These are phyloP conservation scores for Pisolithus albus DNA, from an alignment of 768 basidiomycete species.

Conservation along the genomic window DNA sequence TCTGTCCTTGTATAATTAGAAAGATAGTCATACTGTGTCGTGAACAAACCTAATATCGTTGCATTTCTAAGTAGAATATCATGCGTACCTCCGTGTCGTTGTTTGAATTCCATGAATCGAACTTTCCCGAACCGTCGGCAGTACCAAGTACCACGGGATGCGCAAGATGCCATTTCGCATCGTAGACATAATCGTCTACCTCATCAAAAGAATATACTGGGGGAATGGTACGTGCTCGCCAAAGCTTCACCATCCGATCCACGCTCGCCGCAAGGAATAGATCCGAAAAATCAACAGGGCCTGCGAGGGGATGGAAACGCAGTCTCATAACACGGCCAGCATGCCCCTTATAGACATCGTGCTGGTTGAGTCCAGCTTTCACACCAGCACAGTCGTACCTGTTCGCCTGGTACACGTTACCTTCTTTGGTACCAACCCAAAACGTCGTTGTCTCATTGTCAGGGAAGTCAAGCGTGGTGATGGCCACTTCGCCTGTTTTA, in stretches of 20 bases:
- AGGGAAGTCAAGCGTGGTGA: constrained; percentile 68
- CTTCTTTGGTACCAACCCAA: constrained; percentile 98
- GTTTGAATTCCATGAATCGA: constrained; percentile 97
- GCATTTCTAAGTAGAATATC: neutral
- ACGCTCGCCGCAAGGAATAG: constrained; percentile 88
- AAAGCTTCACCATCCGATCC: constrained; percentile 98
- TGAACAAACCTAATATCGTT: constrained; percentile 42
- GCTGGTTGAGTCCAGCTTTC: constrained; percentile 91
- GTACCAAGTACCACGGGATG: constrained; percentile 93
- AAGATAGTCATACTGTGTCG: neutral
- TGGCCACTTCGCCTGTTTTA: too few species aligned
- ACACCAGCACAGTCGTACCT: constrained; percentile 94
- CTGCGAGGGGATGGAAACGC: constrained; percentile 88
- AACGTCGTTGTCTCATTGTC: constrained; percentile 95
- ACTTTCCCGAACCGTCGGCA: constrained; percentile 91
- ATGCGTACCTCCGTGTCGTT: constrained; percentile 83
- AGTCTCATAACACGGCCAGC: constrained; percentile 90
- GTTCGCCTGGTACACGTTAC: constrained; percentile 93
- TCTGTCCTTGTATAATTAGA: constrained; percentile 34
- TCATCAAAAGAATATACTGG: too few species aligned
- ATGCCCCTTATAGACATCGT: constrained; percentile 91
- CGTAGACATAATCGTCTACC: constrained; percentile 41
- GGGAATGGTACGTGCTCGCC: constrained; percentile 48
- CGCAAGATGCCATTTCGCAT: constrained; percentile 94
- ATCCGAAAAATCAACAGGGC: constrained; percentile 92